Percentiles rank a stretch among this genome's conserved stretches.
Conservation (phyloP, 345 rosid species). For the Arabis hirsuta region DNA sequence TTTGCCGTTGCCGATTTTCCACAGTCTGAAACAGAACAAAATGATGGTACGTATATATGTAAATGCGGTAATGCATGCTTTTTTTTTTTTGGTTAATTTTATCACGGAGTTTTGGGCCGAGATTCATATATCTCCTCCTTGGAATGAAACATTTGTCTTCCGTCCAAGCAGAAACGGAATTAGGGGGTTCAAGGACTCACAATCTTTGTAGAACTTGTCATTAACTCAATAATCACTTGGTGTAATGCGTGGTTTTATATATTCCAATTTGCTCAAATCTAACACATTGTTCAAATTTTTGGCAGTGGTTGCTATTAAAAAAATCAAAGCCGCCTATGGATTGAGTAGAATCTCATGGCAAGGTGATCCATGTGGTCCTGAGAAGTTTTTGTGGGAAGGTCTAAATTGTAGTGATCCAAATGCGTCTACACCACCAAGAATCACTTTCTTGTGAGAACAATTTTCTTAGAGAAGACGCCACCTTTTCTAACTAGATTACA, state of each 20-base stretch:
- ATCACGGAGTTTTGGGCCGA: no score
- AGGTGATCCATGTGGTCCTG: conserved; percentile 67
- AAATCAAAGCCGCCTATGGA: conserved; percentile 42
- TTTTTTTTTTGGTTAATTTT: no score
- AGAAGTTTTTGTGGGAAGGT: conserved; percentile 48
- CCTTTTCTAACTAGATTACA: no score
- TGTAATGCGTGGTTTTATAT: no score
- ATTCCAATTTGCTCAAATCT: background rate
- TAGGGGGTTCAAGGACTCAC: no score
- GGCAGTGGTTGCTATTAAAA: conserved; percentile 49
- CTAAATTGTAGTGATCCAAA: conserved; percentile 52
- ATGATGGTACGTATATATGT: conserved; percentile 28
- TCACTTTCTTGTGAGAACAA: conserved; percentile 41
- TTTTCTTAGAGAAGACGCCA: background rate
- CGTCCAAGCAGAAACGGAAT: no score
- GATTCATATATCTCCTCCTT: no score
- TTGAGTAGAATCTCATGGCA: conserved; percentile 53
- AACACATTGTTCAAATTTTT: background rate
- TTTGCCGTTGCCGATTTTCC: conserved; percentile 10
- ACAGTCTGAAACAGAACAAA: conserved; percentile 27
- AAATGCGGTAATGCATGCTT: background rate
- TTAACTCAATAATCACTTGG: no score
- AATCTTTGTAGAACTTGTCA: no score
- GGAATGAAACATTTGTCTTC: no score
- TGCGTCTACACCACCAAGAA: conserved; percentile 36